Percentiles rank a stretch among this genome's conserved stretches.
Conservation (phyloP, 2,329 filamentous ascomycete species). For the Aspergillus awamori region DNA sequence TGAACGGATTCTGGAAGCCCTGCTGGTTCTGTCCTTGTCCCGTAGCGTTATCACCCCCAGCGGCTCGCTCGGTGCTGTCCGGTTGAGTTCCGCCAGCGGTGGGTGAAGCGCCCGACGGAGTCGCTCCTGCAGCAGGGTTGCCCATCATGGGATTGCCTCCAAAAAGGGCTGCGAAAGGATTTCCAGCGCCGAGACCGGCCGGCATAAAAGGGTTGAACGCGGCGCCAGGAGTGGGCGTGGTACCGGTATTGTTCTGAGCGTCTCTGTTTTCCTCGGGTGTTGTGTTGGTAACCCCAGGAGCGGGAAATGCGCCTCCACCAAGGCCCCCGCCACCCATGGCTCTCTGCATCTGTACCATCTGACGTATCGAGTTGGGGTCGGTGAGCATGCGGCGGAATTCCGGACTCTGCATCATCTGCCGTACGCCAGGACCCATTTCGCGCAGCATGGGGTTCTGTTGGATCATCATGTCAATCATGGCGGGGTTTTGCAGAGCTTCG, state of each 20-base stretch:
- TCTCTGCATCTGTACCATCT: slow-evolving; percentile 80
- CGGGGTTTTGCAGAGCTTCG: slow-evolving; percentile 93
- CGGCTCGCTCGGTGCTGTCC: slow-evolving; percentile 33
- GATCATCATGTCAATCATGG: slow-evolving; percentile 92
- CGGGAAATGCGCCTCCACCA: slow-evolving; percentile 70
- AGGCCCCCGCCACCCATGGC: slow-evolving; percentile 58
- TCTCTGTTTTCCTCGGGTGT: slow-evolving; percentile 61
- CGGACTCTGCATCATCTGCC: slow-evolving; percentile 84
- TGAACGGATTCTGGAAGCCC: slow-evolving; percentile 67
- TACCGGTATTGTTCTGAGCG: slow-evolving; percentile 41
- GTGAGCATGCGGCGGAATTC: slow-evolving; percentile 91
- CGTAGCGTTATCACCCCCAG: slow-evolving; percentile 32
- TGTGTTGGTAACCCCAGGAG: slow-evolving; percentile 87
- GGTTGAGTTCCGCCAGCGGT: slow-evolving; percentile 33
- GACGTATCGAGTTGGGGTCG: slow-evolving; percentile 80
- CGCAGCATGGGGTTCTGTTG: slow-evolving; percentile 83
- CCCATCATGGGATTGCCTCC: slow-evolving; percentile 35
- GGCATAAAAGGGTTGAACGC: slow-evolving; percentile 39
- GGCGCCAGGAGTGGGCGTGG: slow-evolving; percentile 47
- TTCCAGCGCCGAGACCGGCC: slow-evolving; percentile 40
- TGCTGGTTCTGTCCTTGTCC: slow-evolving; percentile 40
- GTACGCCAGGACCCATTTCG: slow-evolving; percentile 70
- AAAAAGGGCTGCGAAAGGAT: slow-evolving; percentile 66
- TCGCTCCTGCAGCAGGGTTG: slow-evolving; percentile 25
- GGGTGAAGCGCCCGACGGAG: slow-evolving; percentile 34